Percentiles rank a stretch among this genome's conserved stretches.
Evolutionary conservation across 2,329 filamentous ascomycete genomes (phyloP).

Genomic region (Xylariomycetidae sp.): DNA sequence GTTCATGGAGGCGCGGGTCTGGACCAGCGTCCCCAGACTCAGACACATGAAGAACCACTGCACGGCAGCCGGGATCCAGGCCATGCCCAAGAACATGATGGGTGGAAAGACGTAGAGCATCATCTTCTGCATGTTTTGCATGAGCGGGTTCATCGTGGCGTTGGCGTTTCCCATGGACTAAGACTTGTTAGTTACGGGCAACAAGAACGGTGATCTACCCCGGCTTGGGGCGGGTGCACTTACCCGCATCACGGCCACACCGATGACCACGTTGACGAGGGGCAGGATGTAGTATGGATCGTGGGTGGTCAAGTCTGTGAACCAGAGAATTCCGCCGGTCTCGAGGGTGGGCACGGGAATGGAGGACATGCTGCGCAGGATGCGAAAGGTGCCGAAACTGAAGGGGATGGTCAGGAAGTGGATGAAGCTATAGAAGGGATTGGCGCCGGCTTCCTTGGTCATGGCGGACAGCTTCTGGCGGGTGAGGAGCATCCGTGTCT

Average conservation of each 20-base stretch:
- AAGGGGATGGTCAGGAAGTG: conserved; percentile 59
- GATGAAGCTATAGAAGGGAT: conserved; percentile 41
- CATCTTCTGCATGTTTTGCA: conserved; percentile 24
- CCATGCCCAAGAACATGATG: conserved; percentile 38
- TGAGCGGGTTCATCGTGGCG: conserved; percentile 17
- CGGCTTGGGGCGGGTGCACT: too few relatives aligned
- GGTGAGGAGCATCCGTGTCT: conserved; percentile 36
- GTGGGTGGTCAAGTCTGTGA: conserved; percentile 65
- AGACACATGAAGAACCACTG: conserved; percentile 43
- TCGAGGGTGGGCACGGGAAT: conserved; percentile 78
- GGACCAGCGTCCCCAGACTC: conserved; percentile 24
- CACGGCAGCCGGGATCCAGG: conserved; percentile 41
- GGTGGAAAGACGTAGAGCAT: conserved; percentile 39
- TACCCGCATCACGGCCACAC: conserved; percentile 56
- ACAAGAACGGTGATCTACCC: too few relatives aligned
- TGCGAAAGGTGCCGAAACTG: conserved; percentile 74
- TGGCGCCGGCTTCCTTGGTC: conserved; percentile 50
- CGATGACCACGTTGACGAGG: conserved; percentile 46
- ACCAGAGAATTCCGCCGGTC: conserved; percentile 67
- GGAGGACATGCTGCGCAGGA: conserved; percentile 65
- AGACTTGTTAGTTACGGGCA: too few relatives aligned
- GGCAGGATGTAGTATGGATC: conserved; percentile 81
- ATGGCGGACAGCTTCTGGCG: conserved; percentile 44
- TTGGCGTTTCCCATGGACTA: conserved; percentile 18
- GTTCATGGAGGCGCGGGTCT: conserved; percentile 33